phyloP scores from a whole-genome alignment of 2,329 filamentous ascomycete species.

The Fusarium sp. region DNA sequence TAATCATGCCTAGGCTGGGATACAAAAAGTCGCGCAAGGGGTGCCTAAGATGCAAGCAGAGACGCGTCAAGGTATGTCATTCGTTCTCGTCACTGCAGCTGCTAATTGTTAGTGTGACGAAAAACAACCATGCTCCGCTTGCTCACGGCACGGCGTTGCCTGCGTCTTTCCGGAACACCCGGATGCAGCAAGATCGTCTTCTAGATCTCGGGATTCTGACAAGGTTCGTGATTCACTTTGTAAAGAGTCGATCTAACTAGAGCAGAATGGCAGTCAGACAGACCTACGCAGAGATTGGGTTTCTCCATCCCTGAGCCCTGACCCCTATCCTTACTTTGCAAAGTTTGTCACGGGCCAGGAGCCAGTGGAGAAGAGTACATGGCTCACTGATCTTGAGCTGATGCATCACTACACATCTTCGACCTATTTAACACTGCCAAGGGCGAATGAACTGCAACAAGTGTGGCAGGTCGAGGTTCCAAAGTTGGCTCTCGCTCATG shows the following conservation, averaged over 20 bases:
- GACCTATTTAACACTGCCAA: slow-evolving; percentile 48
- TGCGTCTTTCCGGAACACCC: slow-evolving; percentile 46
- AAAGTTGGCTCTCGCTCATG: slow-evolving; percentile 43
- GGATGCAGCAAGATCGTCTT: slow-evolving; percentile 4
- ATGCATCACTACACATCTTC: slow-evolving; percentile 51
- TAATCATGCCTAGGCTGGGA: slow-evolving; percentile 36
- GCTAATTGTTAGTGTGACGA: slow-evolving; percentile 51
- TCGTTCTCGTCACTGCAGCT: neutral
- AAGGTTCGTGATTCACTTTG: neutral
- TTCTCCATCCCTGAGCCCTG: slow-evolving; percentile 17
- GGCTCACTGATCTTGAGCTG: slow-evolving; percentile 52
- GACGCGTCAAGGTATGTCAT: slow-evolving; percentile 51
- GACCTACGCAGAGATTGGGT: neutral
- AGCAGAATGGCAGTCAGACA: slow-evolving; percentile 4
- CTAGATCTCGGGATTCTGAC: slow-evolving; percentile 13
- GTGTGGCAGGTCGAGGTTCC: slow-evolving; percentile 48
- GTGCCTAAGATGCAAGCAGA: slow-evolving; percentile 51
- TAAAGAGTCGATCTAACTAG: neutral
- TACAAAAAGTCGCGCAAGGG: slow-evolving; percentile 52
- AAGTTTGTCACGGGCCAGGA: slow-evolving; percentile 37
- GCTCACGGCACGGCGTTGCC: slow-evolving; percentile 49
- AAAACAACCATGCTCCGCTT: slow-evolving; percentile 52
- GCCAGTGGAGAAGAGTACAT: slow-evolving; percentile 33
- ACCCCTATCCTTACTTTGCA: slow-evolving; percentile 37
- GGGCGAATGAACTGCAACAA: slow-evolving; percentile 42